Evolutionary conservation across 2,329 filamentous ascomycete genomes (phyloP), one percentile per base, ranked within the genome.

Genomic region (Fusarium stilboides): DNA sequence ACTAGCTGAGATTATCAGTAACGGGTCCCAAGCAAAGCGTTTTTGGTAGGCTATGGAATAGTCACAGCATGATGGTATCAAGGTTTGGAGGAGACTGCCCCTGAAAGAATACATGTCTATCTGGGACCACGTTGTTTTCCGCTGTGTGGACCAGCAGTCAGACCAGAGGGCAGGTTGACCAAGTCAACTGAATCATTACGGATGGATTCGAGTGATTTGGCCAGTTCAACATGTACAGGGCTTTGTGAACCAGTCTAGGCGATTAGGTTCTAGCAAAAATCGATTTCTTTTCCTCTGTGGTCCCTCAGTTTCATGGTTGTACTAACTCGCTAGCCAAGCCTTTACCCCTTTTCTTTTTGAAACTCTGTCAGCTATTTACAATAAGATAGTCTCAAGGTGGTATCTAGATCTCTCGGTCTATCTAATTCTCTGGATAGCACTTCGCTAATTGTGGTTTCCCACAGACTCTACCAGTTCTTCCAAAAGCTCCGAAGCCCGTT

Each of bases 401-500:
- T 52, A 24, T 39, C 9, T 37, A 2, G 24, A 39, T 42, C 14
- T 42, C 24, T 20, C 9, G 14, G 1, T 34, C 37, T 24, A 6
- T 12, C 15, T 19, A 17, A 15, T 13, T 42, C 39, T 20, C 22
- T 17, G 26, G n/a, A 19, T 1, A 9, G 17, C 19, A 9, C 13
- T 2, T 28, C 34, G 28, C 37, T 57, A 28, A 62, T 20, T 39
- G 33, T 37, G 26, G 33, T 31, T 45, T 20, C 1, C 34, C n/a
- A 26, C 51, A 52, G 67, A 52, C 13, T 54, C 31, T 14, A 42
- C 54, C 31, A 77, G 42, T 34, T 82, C 53, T 34, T 78, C 77
- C 19, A 78, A 57, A 17, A 75, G 42, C 50, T 76, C 74, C 20
- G 72, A 73, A 12, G 76, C 74, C 12, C 42, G 68, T 8, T 56